Percentiles rank a stretch among this genome's conserved stretches.
Evolutionary conservation across 768 basidiomycete genomes (phyloP).

Genomic region (Crassisporium funariophilum): DNA sequence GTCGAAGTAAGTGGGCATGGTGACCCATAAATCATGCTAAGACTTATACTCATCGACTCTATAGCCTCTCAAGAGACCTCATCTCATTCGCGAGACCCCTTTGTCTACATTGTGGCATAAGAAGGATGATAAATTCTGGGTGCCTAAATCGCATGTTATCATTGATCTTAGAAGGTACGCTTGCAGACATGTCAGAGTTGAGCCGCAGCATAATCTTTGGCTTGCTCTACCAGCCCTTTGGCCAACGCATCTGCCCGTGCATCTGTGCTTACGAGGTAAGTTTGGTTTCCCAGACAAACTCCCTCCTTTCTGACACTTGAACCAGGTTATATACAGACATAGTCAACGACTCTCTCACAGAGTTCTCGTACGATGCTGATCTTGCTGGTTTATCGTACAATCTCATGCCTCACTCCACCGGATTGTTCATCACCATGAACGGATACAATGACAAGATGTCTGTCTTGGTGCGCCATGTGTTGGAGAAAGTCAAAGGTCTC

Average conservation of each 20-base stretch:
- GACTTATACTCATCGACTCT: constrained; percentile 9
- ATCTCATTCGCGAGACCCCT: constrained; percentile 71
- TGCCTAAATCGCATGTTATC: constrained; percentile 82
- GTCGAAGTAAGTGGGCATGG: constrained; percentile 51
- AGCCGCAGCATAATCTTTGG: not conserved
- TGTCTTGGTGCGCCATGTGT: constrained; percentile 69
- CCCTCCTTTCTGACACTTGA: constrained; percentile 1
- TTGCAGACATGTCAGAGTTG: not conserved
- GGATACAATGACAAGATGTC: constrained; percentile 94
- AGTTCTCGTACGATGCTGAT: constrained; percentile 91
- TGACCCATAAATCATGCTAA: not conserved
- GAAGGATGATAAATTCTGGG: constrained; percentile 96
- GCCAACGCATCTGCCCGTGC: constrained; percentile 67
- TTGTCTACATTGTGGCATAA: constrained; percentile 90
- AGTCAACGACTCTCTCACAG: constrained; percentile 85
- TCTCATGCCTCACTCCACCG: constrained; percentile 62
- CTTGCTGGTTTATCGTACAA: constrained; percentile 85
- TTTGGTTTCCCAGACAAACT: not conserved
- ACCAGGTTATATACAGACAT: constrained; percentile 78
- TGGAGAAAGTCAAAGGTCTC: constrained; percentile 67
- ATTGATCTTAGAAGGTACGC: constrained; percentile 75
- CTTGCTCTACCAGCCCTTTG: constrained; percentile 44
- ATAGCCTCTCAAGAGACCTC: constrained; percentile 76
- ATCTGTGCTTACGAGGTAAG: constrained; percentile 72
- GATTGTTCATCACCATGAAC: constrained; percentile 64